Evolutionary conservation across 768 basidiomycete genomes (phyloP), one percentile per base, ranked within the genome.

Genomic region (Auricularia sp.): DNA sequence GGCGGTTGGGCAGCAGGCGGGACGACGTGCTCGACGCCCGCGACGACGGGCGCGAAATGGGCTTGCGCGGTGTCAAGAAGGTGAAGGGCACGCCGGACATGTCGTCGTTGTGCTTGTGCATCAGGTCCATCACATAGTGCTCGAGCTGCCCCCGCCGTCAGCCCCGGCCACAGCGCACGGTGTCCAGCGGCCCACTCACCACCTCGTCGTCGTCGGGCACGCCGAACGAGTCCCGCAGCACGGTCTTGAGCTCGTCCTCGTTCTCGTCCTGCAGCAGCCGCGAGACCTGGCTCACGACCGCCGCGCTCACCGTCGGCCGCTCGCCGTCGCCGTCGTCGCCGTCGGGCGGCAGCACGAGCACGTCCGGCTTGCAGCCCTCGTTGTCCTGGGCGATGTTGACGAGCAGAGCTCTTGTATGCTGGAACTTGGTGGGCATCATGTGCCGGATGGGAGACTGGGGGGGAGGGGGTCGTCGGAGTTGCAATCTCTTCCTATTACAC

Each of bases 61-160:
- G 90, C 21, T 90, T 84, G 66, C 87, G 82, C 24, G 89, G 88
- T 3, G 89, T 92, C 61, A 93, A 79, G 76, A 88, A 90, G 64
- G 92, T 77, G 73, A 93, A 93, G 0, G 90, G 90, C 5, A 91
- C 87, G 21, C 89, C 88, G 13, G 87, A 85, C 47, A 88, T 78
- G 78, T 92, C 88, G 81, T 96, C 94, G 67, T 85, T 82, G 74
- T 94, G 91, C 76, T 90, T 89, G 77, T 98, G 95, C 95, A 98
- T 97, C 67, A 97, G 83, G 72, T 96, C 93, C 21, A 98, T 80
- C 65, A 94, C 91, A 72, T 87, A 85, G 70, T 94, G 90, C 72
- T 97, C 94, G 67, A 93, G 78, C 89, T 92, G 69, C 4, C 21
- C 18, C n/a, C 14, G 62, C 34, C 16, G 3, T 63, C 34, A 42